Percentiles rank a stretch among this genome's conserved stretches.
Evolutionary conservation across 768 basidiomycete species (phyloP).

Genomic region (Trametes cingulata): DNA sequence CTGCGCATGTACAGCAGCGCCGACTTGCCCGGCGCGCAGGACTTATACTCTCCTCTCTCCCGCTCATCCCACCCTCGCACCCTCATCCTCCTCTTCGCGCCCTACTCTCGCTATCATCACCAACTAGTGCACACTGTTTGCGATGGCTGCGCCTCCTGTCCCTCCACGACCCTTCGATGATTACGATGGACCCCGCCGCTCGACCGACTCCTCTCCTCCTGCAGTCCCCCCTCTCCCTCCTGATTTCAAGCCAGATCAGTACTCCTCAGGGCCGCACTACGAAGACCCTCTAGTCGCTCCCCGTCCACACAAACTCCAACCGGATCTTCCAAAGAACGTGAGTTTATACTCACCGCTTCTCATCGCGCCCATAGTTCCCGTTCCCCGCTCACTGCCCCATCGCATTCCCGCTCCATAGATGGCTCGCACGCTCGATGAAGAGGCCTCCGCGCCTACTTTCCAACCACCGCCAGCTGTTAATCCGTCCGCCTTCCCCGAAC

Average conservation of each 20-base stretch:
- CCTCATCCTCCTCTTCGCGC: too few relatives aligned
- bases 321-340: slow-evolving; percentile 62
- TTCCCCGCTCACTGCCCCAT: slow-evolving; percentile 16
- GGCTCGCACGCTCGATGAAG: slow-evolving; percentile 61
- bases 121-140: too few relatives aligned
- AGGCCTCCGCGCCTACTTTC: slow-evolving; percentile 29
- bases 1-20: too few relatives aligned
- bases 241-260: slow-evolving; percentile 32
- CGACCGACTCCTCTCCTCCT: slow-evolving; percentile 34
- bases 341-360: slow-evolving; percentile 29
- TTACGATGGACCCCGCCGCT: slow-evolving; percentile 20
- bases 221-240: slow-evolving; percentile 54
- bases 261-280: slow-evolving; percentile 49
- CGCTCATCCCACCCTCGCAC: too few relatives aligned
- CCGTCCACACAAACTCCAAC: slow-evolving; percentile 62
- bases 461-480: slow-evolving; percentile 20
- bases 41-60: too few relatives aligned
- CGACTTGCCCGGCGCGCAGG: too few relatives aligned
- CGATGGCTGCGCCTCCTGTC: slow-evolving; percentile 29
- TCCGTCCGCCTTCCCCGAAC: slow-evolving; percentile 27
- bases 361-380: slow-evolving; percentile 15
- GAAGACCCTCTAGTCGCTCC: slow-evolving; percentile 63
- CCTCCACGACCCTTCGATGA: slow-evolving; percentile 29
- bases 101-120: too few relatives aligned
- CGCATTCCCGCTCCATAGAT: slow-evolving; percentile 46